These are phyloP conservation scores for Nicotiana tabacum DNA, from an alignment of 257 asterid genomes.

Conservation along the genomic window DNA sequence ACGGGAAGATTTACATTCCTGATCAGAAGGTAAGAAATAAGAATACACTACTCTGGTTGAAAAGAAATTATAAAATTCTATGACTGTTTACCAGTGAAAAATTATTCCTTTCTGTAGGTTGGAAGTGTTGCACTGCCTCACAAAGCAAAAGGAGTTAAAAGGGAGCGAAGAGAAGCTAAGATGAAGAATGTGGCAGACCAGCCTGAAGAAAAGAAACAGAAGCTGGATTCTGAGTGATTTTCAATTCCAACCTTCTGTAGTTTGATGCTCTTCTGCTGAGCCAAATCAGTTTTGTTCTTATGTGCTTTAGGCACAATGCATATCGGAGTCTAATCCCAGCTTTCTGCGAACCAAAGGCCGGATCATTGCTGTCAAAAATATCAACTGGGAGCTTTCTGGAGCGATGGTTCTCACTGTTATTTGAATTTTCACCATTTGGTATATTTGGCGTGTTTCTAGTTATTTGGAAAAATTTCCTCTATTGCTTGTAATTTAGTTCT, in stretches of 20 bases:
- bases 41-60: too few relatives aligned
- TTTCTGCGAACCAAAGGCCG: background rate
- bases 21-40: conserved; percentile 61
- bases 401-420: background rate
- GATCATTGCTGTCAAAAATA: background rate
- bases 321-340: background rate
- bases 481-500: background rate
- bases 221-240: conserved; percentile 45
- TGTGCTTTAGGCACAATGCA: background rate
- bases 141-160: conserved; percentile 78
- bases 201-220: conserved; percentile 61
- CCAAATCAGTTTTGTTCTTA: conserved; percentile 11
- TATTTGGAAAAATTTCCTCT: background rate
- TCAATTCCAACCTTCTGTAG: background rate
- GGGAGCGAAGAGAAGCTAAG: conserved; percentile 88
- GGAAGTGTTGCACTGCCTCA: conserved; percentile 57
- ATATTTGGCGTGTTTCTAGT: background rate
- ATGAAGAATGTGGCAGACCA: conserved; percentile 30
- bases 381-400: background rate
- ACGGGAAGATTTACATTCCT: conserved; percentile 84
- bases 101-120: conserved; percentile 30
- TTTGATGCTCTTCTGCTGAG: background rate
- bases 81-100: background rate
- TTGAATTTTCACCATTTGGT: background rate
- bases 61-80: too few relatives aligned